These are phyloP conservation scores for Plasmodium blacklocki DNA, from an alignment of 169 alveolate species.

Conservation along the genomic window DNA sequence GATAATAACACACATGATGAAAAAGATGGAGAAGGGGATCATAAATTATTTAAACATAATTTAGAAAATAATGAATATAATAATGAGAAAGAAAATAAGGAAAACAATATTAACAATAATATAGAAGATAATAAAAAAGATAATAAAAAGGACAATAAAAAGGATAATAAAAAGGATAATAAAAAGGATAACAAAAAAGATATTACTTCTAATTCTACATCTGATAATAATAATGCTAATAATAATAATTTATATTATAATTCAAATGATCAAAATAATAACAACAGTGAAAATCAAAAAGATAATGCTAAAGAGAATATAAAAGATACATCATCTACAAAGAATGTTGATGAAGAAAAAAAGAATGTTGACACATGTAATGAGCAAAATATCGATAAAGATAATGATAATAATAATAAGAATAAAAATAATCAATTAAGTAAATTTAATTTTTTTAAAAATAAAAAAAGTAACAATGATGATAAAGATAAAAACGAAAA, in stretches of 20 bases:
- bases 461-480: neutral
- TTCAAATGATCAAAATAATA: neutral
- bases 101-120: too few species aligned
- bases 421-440: constrained; percentile 3
- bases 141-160: neutral
- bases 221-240: neutral
- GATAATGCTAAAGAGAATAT: neutral
- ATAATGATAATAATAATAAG: neutral
- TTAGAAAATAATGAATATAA: constrained; percentile 8
- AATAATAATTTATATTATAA: neutral
- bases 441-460: neutral
- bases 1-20: neutral
- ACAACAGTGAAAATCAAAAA: neutral
- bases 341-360: neutral
- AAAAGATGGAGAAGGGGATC: constrained; percentile 27
- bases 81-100: constrained; percentile 3
- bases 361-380: neutral
- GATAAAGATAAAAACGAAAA: neutral
- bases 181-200: neutral
- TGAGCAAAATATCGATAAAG: neutral
- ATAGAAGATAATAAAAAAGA: too few species aligned
- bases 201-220: neutral
- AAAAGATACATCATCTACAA: neutral
- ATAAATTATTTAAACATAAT: constrained; percentile 16
- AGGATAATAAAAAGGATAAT: neutral